Conservation (phyloP, 495 filamentous ascomycete genomes). For the Aspergillus bridgeri region DNA sequence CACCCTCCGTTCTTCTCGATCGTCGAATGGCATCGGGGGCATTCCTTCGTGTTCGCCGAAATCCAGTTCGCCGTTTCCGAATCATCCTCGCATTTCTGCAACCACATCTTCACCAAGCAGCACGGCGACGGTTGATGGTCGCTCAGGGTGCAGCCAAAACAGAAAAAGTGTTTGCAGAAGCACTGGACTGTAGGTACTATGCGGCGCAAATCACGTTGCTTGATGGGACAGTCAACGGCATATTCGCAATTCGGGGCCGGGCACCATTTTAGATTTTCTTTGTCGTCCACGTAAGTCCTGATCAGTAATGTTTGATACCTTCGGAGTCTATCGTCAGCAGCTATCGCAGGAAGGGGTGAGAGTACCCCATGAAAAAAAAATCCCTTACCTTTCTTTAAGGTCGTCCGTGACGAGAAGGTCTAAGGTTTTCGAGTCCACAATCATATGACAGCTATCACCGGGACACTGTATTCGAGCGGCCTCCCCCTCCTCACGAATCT, state of each 20-base stretch:
- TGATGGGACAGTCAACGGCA: slow-evolving; percentile 82
- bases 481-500: slow-evolving; percentile 93
- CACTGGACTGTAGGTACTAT: slow-evolving; percentile 90
- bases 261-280: slow-evolving; percentile 92
- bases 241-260: slow-evolving; percentile 94
- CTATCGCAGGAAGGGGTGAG: neutral
- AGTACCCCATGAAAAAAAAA: slow-evolving; percentile 1
- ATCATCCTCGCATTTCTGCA: slow-evolving; percentile 98
- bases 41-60: slow-evolving; percentile 97
- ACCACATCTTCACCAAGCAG: slow-evolving; percentile 87
- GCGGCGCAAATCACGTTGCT: slow-evolving; percentile 74
- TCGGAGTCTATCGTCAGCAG: slow-evolving; percentile 13
- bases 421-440: slow-evolving; percentile 86
- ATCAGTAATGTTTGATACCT: slow-evolving; percentile 85
- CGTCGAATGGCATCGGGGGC: slow-evolving; percentile 89
- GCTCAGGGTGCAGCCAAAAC: slow-evolving; percentile 89
- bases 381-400: slow-evolving; percentile 60
- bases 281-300: slow-evolving; percentile 95
- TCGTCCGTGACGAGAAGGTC: slow-evolving; percentile 75
- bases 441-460: slow-evolving; percentile 77
- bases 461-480: slow-evolving; percentile 94
- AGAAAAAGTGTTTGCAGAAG: slow-evolving; percentile 79
- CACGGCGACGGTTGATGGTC: slow-evolving; percentile 96
- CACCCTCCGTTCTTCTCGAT: slow-evolving; percentile 99
- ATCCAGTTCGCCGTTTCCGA: slow-evolving; percentile 99